Base-by-base conservation (phyloP, 1,284 basidiomycete species). In the Sphaerobolus stellatus region DNA sequence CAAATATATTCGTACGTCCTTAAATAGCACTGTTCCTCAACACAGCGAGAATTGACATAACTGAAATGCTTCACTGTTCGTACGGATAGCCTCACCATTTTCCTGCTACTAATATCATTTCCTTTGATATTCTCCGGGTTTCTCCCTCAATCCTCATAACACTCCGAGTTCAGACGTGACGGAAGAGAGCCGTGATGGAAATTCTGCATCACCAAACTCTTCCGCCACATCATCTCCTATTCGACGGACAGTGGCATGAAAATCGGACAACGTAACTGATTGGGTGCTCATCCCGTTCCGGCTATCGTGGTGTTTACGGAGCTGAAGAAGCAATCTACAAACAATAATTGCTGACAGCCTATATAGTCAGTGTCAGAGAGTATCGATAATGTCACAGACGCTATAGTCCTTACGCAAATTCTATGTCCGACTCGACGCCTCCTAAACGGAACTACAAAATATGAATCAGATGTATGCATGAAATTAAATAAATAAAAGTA, bases 291-390 rank as follows among this genome's bases (percentile, higher is more conserved):
- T 3, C 28, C 41, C 6, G 5, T n/a, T 14, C 8, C 11, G 13
- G 4, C 3, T 22, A n/a, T 22, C 18, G 28, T 43, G 41, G 41
- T 27, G 41, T 18, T 18, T 20, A 4, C 41, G 41, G 18, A 43
- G 41, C 41, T 43, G 41, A 11, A 43, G 41, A 43, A 43, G 41
- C 22, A 43, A 43, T 43, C 41, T 43, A 18, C 41, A 43, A 27
- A 43, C 41, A 27, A 43, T 5, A 8, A 43, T 43, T 5, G 41
- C 11, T 11, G 41, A 43, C 4, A 43, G 41, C 13, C 41, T 43
- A 43, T n/a, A n/a, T n/a, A 18, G 13, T 6, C 9, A 14, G 41
- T 22, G 20, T 14, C 22, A 14, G 28, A n/a, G 18, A 18, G 11
- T 43, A 43, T 13, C 13, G 41, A 4, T 8, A 8, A 14, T 14